Evolutionary conservation across 352 stramenopile genomes (phyloP), one percentile per base, ranked within the genome.

Genomic region (Salisapilia sapeloensis): DNA sequence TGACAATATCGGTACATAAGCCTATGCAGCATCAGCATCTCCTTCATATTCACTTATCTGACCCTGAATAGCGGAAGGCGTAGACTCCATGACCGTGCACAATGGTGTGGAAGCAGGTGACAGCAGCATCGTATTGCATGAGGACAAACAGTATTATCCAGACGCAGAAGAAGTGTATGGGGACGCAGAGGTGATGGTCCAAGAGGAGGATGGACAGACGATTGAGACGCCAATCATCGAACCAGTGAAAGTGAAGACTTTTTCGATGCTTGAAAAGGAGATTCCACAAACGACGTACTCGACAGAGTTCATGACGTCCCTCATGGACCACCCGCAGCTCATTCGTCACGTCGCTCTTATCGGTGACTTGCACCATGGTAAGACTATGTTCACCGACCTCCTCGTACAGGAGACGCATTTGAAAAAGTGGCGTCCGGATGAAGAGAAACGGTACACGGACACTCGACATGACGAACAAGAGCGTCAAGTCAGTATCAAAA

Each of bases 111-210:
- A 78, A n/a, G 59, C 62, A n/a, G 70, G 93, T 35, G 78, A 78
- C 11, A 60, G 65, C 30, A 81, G 85, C 1, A 98, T 99, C 48
- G 92, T 99, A n/a, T 64, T 99, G 21, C 94, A 99, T 44, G 96
- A 99, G 58, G 96, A 99, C 60, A 99, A 99, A 59, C 82, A 97
- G 38, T 98, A 99, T 46, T 99, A 99, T 58, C 92, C 95, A 11
- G 92, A 96, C 3, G 94, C 94, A 4, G 62, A 94, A 32, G 84
- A 98, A 40, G 87, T 98, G 12, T 99, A 93, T 53, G 86, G 89
- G 9, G 93, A 97, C 27, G 92, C 84, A 2, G 90, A 98, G 39
- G 97, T 93, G 21, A 70, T 98, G 2, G 92, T 98, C 10, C 87
- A 98, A 52, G 95, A 99, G 50, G 95, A 99, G 54, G 96, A 99